Percentiles rank a stretch among this genome's conserved stretches.
Conservation (phyloP, 495 filamentous ascomycete species). For the Neurospora sp. region DNA sequence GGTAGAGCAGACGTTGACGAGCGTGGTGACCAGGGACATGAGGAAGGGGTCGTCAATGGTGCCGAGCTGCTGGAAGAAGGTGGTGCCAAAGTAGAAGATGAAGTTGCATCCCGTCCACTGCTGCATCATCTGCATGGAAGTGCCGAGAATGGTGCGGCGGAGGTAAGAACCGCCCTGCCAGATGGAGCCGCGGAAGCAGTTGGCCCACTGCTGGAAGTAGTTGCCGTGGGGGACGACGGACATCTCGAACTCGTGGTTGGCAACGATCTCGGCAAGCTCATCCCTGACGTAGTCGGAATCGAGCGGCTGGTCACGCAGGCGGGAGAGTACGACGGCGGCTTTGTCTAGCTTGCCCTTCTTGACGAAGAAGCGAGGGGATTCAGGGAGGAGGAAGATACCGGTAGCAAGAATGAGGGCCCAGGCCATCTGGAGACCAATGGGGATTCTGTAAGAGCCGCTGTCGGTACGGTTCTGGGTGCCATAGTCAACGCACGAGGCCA, state of each 20-base stretch:
- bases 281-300: conserved; percentile 52
- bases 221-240: conserved; percentile 49
- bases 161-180: conserved; percentile 44
- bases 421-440: conserved; percentile 56
- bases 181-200: conserved; percentile 52
- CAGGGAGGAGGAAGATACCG: conserved; percentile 55
- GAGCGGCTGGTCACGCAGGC: conserved; percentile 55
- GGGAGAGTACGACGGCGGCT: conserved; percentile 50
- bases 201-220: conserved; percentile 55
- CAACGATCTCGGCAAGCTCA: conserved; percentile 70
- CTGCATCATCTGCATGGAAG: conserved; percentile 63
- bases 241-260: conserved; percentile 70
- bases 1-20: conserved; percentile 76
- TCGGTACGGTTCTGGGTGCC: conserved; percentile 54
- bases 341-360: conserved; percentile 54
- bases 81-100: conserved; percentile 80
- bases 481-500: conserved; percentile 64
- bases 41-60: conserved; percentile 69
- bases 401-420: conserved; percentile 57
- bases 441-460: conserved; percentile 61
- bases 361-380: conserved; percentile 72
- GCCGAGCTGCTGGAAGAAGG: conserved; percentile 65
- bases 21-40: conserved; percentile 66
- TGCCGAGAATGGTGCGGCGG: conserved; percentile 64
- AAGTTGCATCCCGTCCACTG: conserved; percentile 65